phyloP scores from a whole-genome alignment of 139 green algal species.

The Ettlia oleoabundans region DNA sequence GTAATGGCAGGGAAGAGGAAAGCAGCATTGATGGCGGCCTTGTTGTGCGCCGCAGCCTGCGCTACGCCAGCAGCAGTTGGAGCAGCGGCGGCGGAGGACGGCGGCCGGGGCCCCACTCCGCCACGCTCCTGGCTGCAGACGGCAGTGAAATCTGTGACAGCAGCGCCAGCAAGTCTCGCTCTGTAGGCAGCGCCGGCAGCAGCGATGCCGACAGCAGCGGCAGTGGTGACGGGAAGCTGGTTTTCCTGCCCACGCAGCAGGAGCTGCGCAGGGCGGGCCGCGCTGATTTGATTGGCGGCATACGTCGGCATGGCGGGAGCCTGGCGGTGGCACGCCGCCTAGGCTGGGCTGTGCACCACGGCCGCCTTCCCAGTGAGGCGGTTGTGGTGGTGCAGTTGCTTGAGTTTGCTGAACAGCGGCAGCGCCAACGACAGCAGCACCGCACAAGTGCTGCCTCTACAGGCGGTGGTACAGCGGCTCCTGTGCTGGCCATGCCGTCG shows the following conservation, averaged over 20 bases:
- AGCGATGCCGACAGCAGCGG: not conserved
- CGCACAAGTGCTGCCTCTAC: too few species aligned
- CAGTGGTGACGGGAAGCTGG: not conserved
- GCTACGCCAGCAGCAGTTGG: slow-evolving; percentile 12
- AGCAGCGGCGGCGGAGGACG: not conserved
- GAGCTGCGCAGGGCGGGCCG: slow-evolving; percentile 40
- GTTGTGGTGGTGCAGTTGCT: slow-evolving; percentile 19
- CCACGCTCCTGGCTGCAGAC: not conserved
- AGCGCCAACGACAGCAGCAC: not conserved
- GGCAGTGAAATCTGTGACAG: not conserved
- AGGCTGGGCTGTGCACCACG: slow-evolving; percentile 23
- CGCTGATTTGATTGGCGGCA: slow-evolving; percentile 43
- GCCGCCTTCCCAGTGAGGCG: slow-evolving; percentile 17
- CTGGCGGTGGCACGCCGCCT: slow-evolving; percentile 38
- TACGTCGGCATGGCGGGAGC: slow-evolving; percentile 44
- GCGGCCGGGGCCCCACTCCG: not conserved
- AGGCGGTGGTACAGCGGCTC: not conserved
- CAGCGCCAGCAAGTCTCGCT: not conserved
- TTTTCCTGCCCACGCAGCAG: slow-evolving; percentile 38
- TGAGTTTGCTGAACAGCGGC: not conserved
- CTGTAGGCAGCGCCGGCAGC: not conserved
- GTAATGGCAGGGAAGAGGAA: not conserved
- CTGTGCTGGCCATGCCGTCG: not conserved
- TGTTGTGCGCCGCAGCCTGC: not conserved
- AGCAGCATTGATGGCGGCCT: too few species aligned